Percentiles rank a stretch among this genome's conserved stretches.
These are phyloP conservation scores for Fusarium oxysporum DNA, from an alignment of 2,329 filamentous ascomycete species.

Conservation along the genomic window DNA sequence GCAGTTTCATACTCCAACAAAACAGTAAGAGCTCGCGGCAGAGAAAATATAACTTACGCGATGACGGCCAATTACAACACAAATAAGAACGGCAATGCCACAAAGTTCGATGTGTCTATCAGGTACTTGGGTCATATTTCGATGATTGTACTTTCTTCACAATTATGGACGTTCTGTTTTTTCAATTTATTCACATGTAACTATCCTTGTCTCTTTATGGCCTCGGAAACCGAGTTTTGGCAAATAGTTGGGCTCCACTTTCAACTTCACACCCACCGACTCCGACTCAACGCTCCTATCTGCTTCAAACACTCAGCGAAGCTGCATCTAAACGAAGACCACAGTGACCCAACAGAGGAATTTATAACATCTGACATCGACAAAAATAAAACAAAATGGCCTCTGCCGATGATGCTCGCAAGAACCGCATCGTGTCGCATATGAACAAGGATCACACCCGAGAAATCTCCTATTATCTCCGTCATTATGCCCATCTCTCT, in stretches of 20 bases:
- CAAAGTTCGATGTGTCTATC: background rate
- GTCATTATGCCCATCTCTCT: conserved; percentile 73
- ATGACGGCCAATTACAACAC: background rate
- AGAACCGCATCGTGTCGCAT: conserved; percentile 70
- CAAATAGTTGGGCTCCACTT: conserved; percentile 34
- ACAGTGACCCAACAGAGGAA: background rate
- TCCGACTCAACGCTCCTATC: background rate
- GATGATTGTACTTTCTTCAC: background rate
- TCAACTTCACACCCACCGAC: conserved; percentile 26
- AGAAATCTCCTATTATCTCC: conserved; percentile 82
- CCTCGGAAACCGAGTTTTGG: background rate
- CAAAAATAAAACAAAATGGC: conserved; percentile 32
- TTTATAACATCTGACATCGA: rapidly evolving
- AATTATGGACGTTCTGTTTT: background rate
- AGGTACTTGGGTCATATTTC: background rate
- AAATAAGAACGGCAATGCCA: background rate
- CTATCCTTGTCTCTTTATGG: background rate
- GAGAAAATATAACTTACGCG: background rate
- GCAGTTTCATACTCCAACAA: too few relatives aligned
- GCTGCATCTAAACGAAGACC: background rate
- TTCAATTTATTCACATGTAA: conserved; percentile 1
- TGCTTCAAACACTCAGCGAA: background rate
- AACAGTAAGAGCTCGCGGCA: background rate
- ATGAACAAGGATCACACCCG: conserved; percentile 87
- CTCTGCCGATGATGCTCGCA: conserved; percentile 47